These are phyloP conservation scores for Penicillium riverlandense DNA, from an alignment of 495 filamentous ascomycete genomes.

Conservation along the genomic window DNA sequence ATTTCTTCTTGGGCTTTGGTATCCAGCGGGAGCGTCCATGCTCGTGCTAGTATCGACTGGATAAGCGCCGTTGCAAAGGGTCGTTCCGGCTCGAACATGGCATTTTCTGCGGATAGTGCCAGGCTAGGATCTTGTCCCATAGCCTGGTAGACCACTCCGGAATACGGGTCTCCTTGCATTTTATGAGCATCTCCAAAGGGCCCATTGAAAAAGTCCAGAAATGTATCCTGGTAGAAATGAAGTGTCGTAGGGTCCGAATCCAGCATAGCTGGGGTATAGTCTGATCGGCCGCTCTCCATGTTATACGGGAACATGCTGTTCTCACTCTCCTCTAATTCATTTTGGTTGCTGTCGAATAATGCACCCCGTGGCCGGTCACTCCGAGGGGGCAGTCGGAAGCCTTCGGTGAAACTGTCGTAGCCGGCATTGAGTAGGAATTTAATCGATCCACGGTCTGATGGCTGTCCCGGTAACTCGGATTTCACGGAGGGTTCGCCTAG, in stretches of 20 bases:
- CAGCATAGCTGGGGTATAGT: constrained; percentile 13
- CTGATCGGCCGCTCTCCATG: constrained; percentile 7
- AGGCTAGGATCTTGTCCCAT: constrained; percentile 10
- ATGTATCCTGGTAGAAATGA: constrained; percentile 33
- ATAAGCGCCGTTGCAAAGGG: constrained; percentile 30
- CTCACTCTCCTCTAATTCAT: constrained; percentile 15
- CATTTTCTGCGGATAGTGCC: constrained; percentile 8
- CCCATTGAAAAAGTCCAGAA: constrained; percentile 36
- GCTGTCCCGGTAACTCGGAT: constrained; percentile 16
- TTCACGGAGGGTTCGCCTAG: constrained; percentile 15
- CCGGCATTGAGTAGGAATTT: constrained; percentile 42
- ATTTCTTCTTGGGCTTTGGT: constrained; percentile 34
- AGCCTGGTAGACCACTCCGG: constrained; percentile 9
- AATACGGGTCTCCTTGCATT: constrained; percentile 14
- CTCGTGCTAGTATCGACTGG: constrained; percentile 29
- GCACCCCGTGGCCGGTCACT: constrained; percentile 30
- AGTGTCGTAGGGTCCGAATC: constrained; percentile 19
- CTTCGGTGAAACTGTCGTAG: constrained; percentile 39
- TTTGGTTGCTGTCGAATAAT: constrained; percentile 22
- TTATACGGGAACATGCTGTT: constrained; percentile 11
- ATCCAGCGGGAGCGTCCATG: constrained; percentile 31
- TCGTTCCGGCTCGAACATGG: constrained; percentile 27
- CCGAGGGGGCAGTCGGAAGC: constrained; percentile 35
- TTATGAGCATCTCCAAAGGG: constrained; percentile 30
- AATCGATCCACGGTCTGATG: constrained; percentile 40